phyloP scores from a whole-genome alignment of 345 rosid species.

The Anastatica hierochuntica region DNA sequence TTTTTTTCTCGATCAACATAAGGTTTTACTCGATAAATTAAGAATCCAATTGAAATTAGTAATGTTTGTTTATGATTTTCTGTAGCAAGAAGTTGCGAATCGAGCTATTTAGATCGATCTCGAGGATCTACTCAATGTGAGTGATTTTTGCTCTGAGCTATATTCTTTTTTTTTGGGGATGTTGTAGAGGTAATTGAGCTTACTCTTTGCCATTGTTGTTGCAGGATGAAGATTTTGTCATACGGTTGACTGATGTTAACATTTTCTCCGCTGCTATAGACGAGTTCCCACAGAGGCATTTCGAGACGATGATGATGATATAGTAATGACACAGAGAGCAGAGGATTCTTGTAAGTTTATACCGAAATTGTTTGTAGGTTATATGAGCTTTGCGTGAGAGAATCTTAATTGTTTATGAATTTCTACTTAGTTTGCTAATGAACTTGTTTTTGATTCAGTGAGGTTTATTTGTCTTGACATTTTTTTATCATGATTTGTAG shows the following conservation, averaged over 20 bases:
- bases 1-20: background rate
- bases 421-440: constrained; percentile 19
- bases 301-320: constrained; percentile 31
- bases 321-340: constrained; percentile 36
- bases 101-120: constrained; percentile 74
- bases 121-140: constrained; percentile 70
- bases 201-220: constrained; percentile 7
- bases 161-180: background rate
- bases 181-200: background rate
- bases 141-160: background rate
- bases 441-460: constrained; percentile 37
- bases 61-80: background rate
- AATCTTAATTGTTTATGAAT: background rate
- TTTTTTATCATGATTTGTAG: constrained; percentile 30
- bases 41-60: background rate
- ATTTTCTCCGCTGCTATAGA: constrained; percentile 69
- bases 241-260: constrained; percentile 65
- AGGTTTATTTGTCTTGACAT: constrained; percentile 47
- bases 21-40: constrained; percentile 7
- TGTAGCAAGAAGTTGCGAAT: constrained; percentile 84
- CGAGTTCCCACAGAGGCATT: constrained; percentile 76
- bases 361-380: background rate
- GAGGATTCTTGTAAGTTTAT: constrained; percentile 69
- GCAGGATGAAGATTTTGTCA: constrained; percentile 64
- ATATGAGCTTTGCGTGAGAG: background rate